Evolutionary conservation across 192 early-diverging fungal genomes (phyloP).

Genomic region (Mortierella claussenii): DNA sequence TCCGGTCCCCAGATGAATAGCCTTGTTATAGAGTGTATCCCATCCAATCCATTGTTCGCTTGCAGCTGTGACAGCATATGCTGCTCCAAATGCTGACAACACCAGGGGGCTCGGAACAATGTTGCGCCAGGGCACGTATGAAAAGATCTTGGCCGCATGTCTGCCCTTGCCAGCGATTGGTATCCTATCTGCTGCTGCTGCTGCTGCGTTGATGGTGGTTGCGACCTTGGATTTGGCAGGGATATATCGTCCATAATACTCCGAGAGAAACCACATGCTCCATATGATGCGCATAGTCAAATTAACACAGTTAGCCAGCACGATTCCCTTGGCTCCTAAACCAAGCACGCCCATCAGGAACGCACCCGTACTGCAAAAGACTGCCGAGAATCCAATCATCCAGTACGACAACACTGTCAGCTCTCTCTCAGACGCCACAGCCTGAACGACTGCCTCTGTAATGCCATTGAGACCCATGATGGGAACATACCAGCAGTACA

Average conservation of each 20-base stretch:
- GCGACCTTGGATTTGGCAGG: too few relatives aligned
- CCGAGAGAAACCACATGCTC: constrained; percentile 70
- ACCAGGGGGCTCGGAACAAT: constrained; percentile 59
- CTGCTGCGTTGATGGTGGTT: neutral
- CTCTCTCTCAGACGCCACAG: constrained; percentile 75
- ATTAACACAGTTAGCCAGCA: constrained; percentile 89
- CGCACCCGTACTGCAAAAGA: constrained; percentile 72
- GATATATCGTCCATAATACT: constrained; percentile 63
- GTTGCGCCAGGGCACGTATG: constrained; percentile 35
- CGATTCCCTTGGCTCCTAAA: constrained; percentile 81
- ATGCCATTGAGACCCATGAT: constrained; percentile 96
- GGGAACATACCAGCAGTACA: constrained; percentile 93
- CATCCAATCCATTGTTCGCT: constrained; percentile 70
- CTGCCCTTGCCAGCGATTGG: too few relatives aligned
- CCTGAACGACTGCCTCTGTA: constrained; percentile 93
- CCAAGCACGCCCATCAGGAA: constrained; percentile 67
- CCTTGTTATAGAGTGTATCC: constrained; percentile 58
- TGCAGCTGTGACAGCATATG: constrained; percentile 62
- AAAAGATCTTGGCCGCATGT: too few relatives aligned
- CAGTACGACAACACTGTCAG: constrained; percentile 71
- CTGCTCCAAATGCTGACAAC: constrained; percentile 55
- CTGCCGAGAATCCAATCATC: constrained; percentile 80
- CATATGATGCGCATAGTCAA: constrained; percentile 82
- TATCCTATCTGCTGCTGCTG: neutral
- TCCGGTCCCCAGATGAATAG: constrained; percentile 68